Conservation (phyloP, 225 moss, liverwort and hornwort genomes). For the Marchantia paleacea region DNA sequence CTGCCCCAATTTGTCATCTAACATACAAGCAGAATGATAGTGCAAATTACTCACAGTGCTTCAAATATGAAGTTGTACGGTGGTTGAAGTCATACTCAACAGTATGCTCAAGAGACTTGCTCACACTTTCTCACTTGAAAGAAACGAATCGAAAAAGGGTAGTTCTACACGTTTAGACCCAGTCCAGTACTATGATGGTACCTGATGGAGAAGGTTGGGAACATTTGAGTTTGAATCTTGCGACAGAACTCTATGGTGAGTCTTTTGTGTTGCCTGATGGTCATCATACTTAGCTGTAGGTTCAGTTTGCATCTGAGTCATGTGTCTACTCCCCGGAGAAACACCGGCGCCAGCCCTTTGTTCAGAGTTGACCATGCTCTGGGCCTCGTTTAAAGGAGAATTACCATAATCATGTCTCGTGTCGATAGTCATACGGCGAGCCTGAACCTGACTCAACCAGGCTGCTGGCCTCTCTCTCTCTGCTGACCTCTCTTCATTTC, state of each 20-base stretch:
- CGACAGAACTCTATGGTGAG: conserved; percentile 33
- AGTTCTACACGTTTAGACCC: neutral
- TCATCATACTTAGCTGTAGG: conserved; percentile 42
- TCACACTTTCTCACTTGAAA: neutral
- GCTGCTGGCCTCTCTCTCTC: conserved; percentile 35
- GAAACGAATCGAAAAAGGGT: neutral
- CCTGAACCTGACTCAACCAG: conserved; percentile 58
- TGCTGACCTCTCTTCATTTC: conserved; percentile 47
- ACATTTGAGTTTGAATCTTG: conserved; percentile 38
- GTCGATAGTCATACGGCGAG: conserved; percentile 42
- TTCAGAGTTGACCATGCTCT: conserved; percentile 47
- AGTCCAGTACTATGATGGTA: conserved; percentile 4
- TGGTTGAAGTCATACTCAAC: neutral
- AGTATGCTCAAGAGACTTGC: neutral
- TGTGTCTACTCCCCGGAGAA: conserved; percentile 43
- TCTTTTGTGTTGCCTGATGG: conserved; percentile 37
- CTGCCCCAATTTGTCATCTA: conserved; percentile 78
- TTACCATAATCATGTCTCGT: conserved; percentile 34
- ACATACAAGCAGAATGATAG: neutral
- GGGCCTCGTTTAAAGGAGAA: conserved; percentile 45
- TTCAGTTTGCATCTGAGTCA: conserved; percentile 34
- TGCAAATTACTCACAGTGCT: neutral
- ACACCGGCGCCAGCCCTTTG: conserved; percentile 40
- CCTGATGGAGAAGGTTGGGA: conserved; percentile 67
- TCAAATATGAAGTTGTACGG: too few relatives aligned